Evolutionary conservation across 805 yeast species (phyloP).

Genomic region (Candida parachauliodes): DNA sequence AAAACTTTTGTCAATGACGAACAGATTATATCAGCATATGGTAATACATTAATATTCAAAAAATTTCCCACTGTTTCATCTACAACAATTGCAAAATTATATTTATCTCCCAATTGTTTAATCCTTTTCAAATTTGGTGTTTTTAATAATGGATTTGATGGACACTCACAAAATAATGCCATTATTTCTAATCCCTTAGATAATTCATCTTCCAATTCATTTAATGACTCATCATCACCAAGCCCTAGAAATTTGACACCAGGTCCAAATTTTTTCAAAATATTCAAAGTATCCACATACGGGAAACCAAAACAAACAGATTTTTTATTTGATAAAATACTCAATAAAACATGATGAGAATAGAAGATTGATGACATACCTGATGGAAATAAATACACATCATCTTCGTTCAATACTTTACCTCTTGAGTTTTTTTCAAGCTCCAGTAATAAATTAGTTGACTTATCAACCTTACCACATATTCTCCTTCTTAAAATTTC

Average conservation of each 20-base stretch:
- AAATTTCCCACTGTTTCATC: slow-evolving; percentile 96
- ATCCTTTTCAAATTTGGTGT: slow-evolving; percentile 75
- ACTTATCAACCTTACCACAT: slow-evolving; percentile 56
- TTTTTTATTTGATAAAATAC: slow-evolving; percentile 37
- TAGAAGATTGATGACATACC: slow-evolving; percentile 93
- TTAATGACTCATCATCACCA: slow-evolving; percentile 71
- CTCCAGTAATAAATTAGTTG: slow-evolving; percentile 23
- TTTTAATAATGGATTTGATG: slow-evolving; percentile 87
- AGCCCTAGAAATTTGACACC: slow-evolving; percentile 83
- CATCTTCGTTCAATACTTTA: slow-evolving; percentile 43
- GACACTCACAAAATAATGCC: slow-evolving; percentile 87
- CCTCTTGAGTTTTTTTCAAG: slow-evolving; percentile 27
- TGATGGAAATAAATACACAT: slow-evolving; percentile 79
- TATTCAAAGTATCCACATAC: slow-evolving; percentile 86
- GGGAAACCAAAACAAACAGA: slow-evolving; percentile 96
- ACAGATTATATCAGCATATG: slow-evolving; percentile 82
- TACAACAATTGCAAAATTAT: slow-evolving; percentile 73
- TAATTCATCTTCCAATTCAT: slow-evolving; percentile 59
- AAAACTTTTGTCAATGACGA: slow-evolving; percentile 89
- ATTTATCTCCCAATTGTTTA: slow-evolving; percentile 61
- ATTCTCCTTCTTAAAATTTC: slow-evolving; percentile 70
- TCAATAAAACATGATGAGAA: slow-evolving; percentile 61
- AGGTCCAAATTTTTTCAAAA: slow-evolving; percentile 85
- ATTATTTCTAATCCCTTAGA: slow-evolving; percentile 50
- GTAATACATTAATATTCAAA: slow-evolving; percentile 74